phyloP scores from a whole-genome alignment of 768 basidiomycete genomes.

The Lentinula guzmanii region DNA sequence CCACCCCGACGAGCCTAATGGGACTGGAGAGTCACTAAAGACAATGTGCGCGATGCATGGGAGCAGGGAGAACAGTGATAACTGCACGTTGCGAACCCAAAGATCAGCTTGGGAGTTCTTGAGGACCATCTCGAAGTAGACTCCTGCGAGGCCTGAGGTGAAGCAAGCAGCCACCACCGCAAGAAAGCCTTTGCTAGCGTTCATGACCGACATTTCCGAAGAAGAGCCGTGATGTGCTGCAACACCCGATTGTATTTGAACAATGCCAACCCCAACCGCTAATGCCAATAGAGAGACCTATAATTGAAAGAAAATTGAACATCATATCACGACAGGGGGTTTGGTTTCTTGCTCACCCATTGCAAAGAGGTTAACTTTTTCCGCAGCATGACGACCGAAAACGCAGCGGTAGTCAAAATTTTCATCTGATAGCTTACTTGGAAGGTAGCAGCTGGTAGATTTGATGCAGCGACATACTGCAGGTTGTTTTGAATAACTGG shows the following conservation, averaged over 20 bases:
- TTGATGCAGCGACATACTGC: constrained; percentile 91
- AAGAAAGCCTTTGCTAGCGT: constrained; percentile 77
- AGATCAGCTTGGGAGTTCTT: constrained; percentile 87
- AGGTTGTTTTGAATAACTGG: constrained; percentile 90
- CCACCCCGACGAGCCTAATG: constrained; percentile 23
- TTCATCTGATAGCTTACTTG: constrained; percentile 98
- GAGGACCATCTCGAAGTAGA: constrained; percentile 97
- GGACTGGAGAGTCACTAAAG: constrained; percentile 35
- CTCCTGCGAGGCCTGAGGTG: constrained; percentile 93
- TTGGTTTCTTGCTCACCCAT: constrained; percentile 39
- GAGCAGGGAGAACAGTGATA: constrained; percentile 89
- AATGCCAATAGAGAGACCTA: constrained; percentile 68
- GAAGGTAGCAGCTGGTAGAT: constrained; percentile 93
- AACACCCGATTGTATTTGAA: constrained; percentile 67
- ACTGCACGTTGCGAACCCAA: constrained; percentile 96
- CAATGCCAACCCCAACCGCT: constrained; percentile 84
- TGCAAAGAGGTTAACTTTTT: constrained; percentile 68
- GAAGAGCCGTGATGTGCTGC: constrained; percentile 20
- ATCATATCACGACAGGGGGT: neutral
- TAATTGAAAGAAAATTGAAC: neutral
- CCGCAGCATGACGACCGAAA: constrained; percentile 78
- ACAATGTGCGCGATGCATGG: constrained; percentile 81
- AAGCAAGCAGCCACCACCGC: constrained; percentile 91
- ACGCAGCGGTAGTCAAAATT: constrained; percentile 88
- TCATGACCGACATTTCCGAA: constrained; percentile 53